phyloP scores from a whole-genome alignment of 2,329 filamentous ascomycete species.

The Fusarium sarcochroum region DNA sequence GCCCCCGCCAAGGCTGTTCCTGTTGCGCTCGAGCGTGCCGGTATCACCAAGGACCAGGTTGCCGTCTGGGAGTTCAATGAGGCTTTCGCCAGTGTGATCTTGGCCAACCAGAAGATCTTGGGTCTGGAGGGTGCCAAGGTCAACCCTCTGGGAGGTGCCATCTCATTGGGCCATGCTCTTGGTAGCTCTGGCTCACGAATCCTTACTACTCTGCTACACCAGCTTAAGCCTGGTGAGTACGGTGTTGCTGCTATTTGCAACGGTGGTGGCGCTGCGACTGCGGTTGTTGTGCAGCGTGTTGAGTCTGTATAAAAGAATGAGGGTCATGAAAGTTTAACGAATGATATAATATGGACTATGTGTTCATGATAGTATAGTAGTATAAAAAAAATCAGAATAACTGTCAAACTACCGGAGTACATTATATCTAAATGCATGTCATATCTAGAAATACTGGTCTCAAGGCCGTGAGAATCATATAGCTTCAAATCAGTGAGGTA shows the following conservation, averaged over 20 bases:
- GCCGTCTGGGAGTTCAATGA: slow-evolving; percentile 99
- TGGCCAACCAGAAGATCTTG: slow-evolving; percentile 93
- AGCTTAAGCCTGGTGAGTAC: slow-evolving; percentile 92
- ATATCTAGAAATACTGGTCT: neutral
- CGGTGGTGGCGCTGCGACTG: slow-evolving; percentile 91
- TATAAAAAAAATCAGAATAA: slow-evolving; percentile 6
- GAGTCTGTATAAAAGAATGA: slow-evolving; percentile 64
- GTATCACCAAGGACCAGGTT: slow-evolving; percentile 92
- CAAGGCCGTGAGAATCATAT: neutral
- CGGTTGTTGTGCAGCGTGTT: slow-evolving; percentile 89
- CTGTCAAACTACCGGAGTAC: neutral
- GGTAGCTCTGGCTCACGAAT: slow-evolving; percentile 95
- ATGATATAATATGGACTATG: neutral
- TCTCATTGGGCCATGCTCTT: slow-evolving; percentile 90
- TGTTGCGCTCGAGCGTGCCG: slow-evolving; percentile 87
- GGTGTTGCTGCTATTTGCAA: slow-evolving; percentile 98
- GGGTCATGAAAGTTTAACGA: neutral
- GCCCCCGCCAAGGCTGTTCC: slow-evolving; percentile 94
- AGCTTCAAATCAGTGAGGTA: neutral
- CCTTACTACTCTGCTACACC: slow-evolving; percentile 89
- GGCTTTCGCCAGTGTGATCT: slow-evolving; percentile 95
- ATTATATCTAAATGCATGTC: neutral
- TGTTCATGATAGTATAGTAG: neutral
- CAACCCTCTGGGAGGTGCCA: slow-evolving; percentile 91
- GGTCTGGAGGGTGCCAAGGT: slow-evolving; percentile 84